A percentile compares a stretch with the other conserved stretches of the same genome.
Conservation (phyloP, 2,329 filamentous ascomycete species). For the Aspergillus puulaauensis region DNA sequence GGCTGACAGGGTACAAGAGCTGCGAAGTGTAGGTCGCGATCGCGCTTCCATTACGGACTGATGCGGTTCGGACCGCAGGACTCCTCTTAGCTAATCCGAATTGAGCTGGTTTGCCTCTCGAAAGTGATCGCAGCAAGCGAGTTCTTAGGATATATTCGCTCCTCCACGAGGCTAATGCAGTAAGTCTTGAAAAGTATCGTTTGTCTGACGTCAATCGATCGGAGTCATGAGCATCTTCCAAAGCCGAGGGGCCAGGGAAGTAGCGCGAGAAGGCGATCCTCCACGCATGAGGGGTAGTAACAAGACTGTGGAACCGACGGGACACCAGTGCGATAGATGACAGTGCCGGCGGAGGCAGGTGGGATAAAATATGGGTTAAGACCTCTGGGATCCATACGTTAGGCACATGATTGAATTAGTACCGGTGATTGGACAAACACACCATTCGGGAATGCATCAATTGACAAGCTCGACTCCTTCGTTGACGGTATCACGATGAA, state of each 20-base stretch:
- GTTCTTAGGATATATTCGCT: constrained; percentile 93
- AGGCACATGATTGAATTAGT: constrained; percentile 8
- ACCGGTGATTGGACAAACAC: constrained; percentile 21
- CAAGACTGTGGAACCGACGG: constrained; percentile 78
- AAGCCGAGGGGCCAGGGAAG: constrained; percentile 73
- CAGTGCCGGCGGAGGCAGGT: constrained; percentile 82
- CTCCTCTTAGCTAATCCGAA: constrained; percentile 53
- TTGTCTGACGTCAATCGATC: constrained; percentile 67
- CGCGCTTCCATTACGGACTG: constrained; percentile 67
- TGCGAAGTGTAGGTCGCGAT: constrained; percentile 85
- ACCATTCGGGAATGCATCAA: constrained; percentile 79
- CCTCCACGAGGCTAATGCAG: constrained; percentile 83
- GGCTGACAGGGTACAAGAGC: constrained; percentile 74
- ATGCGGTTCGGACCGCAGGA: constrained; percentile 53
- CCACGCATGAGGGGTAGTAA: constrained; percentile 93
- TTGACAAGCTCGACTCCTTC: constrained; percentile 47
- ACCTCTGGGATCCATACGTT: constrained; percentile 63
- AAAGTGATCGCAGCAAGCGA: constrained; percentile 75
- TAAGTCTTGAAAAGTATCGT: constrained; percentile 79
- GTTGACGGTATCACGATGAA: constrained; percentile 53
- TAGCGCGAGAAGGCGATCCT: constrained; percentile 86
- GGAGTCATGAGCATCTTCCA: constrained; percentile 48
- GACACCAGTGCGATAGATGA: constrained; percentile 82
- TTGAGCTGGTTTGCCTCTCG: constrained; percentile 70
- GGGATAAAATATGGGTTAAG: constrained; percentile 84